Evolutionary conservation across 1,284 basidiomycete genomes (phyloP).

Genomic region (Fomes fomentarius): DNA sequence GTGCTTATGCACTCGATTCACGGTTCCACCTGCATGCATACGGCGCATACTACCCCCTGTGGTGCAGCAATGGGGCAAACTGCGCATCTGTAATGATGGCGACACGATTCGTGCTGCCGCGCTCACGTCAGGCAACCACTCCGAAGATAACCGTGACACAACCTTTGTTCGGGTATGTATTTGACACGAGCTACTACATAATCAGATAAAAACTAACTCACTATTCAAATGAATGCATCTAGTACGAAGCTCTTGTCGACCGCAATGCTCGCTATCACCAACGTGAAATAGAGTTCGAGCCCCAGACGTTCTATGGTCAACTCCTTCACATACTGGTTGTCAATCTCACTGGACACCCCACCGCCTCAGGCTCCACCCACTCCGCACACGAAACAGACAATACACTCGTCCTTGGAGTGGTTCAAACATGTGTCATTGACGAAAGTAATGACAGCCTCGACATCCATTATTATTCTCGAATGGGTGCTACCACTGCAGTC

Average conservation of each 20-base stretch:
- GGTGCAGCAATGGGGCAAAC: background rate
- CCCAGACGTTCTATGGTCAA: conserved; percentile 4
- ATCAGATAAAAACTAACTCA: background rate
- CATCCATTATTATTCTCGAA: background rate
- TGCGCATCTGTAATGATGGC: background rate
- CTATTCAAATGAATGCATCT: background rate
- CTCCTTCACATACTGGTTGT: background rate
- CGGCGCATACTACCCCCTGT: background rate
- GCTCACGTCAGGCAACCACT: background rate
- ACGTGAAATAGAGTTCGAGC: background rate
- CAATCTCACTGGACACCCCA: no score
- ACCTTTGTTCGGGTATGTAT: conserved; percentile 11
- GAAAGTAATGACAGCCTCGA: background rate
- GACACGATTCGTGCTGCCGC: background rate
- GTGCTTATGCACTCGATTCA: background rate
- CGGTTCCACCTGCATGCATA: background rate
- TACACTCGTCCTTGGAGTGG: no score
- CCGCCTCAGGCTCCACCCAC: background rate
- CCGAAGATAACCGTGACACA: background rate
- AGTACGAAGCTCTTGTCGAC: conserved; percentile 1
- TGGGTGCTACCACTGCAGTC: background rate
- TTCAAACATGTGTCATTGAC: background rate
- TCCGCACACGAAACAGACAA: no score
- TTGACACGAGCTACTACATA: background rate
- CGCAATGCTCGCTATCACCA: background rate